A percentile compares a stretch with the other conserved stretches of the same genome.
Evolutionary conservation across 768 basidiomycete species (phyloP).

Genomic region (Pulveroboletus sp.): DNA sequence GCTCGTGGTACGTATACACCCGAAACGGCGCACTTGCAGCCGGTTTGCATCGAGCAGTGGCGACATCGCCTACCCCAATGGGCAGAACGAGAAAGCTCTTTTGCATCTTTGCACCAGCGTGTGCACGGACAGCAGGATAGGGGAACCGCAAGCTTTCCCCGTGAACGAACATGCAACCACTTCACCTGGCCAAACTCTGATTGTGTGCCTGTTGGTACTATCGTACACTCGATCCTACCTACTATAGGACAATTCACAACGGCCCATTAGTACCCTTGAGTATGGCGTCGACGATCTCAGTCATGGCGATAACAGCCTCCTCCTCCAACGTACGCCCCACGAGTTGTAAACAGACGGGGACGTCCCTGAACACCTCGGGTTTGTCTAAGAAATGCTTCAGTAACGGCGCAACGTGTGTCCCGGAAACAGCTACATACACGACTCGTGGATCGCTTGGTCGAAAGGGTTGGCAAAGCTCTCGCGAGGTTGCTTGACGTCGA

Average conservation of each 20-base stretch:
- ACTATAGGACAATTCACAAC: not conserved
- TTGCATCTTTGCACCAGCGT: no score
- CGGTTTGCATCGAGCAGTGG: no score
- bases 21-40: no score
- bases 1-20: no score
- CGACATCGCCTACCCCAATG: no score
- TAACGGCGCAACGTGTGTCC: not conserved
- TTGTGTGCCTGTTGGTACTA: not conserved
- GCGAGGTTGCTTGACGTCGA: slow-evolving; percentile 46
- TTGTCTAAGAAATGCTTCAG: slow-evolving; percentile 40
- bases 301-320: slow-evolving; percentile 67
- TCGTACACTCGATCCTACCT: not conserved
- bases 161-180: slow-evolving; percentile 54
- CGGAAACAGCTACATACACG: slow-evolving; percentile 41
- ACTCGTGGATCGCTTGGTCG: slow-evolving; percentile 48
- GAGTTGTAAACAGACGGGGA: slow-evolving; percentile 62
- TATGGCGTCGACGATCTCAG: slow-evolving; percentile 58
- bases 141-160: not conserved
- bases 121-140: no score
- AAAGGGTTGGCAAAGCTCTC: slow-evolving; percentile 42
- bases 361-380: slow-evolving; percentile 49
- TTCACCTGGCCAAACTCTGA: slow-evolving; percentile 21
- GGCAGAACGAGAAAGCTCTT: no score
- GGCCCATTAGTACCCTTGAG: slow-evolving; percentile 29
- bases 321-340: slow-evolving; percentile 70